Evolutionary conservation across 73 alveolate genomes (phyloP).

Genomic region (Durusdinium trenchii): DNA sequence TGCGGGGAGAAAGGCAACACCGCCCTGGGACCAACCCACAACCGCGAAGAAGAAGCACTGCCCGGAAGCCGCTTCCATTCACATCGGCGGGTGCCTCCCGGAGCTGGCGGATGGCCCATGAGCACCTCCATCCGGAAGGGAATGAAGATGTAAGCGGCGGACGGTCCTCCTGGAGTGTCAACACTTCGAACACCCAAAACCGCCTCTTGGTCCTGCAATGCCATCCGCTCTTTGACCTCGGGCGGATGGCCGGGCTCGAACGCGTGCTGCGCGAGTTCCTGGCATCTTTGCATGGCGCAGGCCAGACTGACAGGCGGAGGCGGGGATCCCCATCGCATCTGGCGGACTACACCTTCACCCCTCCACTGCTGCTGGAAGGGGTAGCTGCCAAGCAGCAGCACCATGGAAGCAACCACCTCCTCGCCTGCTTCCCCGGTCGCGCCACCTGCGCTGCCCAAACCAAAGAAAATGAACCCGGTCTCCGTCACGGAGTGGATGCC

Average conservation of each 20-base stretch:
- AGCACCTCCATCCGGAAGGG: slow-evolving; percentile 75
- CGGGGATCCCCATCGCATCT: slow-evolving; percentile 86
- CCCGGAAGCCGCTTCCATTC: slow-evolving; percentile 34
- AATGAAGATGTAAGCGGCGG: slow-evolving; percentile 72
- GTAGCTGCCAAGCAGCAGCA: slow-evolving; percentile 84
- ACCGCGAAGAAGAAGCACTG: slow-evolving; percentile 14
- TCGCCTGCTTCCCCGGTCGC: slow-evolving; percentile 71
- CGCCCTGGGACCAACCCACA: slow-evolving; percentile 70
- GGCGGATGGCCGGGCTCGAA: not conserved
- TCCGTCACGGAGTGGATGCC: slow-evolving; percentile 80
- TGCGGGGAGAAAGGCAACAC: slow-evolving; percentile 56
- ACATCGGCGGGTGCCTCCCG: slow-evolving; percentile 71
- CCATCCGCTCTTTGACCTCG: slow-evolving; percentile 17
- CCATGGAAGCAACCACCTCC: slow-evolving; percentile 81
- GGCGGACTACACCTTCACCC: slow-evolving; percentile 63
- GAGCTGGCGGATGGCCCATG: slow-evolving; percentile 86
- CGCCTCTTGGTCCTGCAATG: slow-evolving; percentile 60
- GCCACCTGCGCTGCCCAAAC: slow-evolving; percentile 80
- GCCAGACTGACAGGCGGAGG: slow-evolving; percentile 83
- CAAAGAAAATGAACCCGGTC: slow-evolving; percentile 74
- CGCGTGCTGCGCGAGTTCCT: slow-evolving; percentile 22
- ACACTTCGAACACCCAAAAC: slow-evolving; percentile 28
- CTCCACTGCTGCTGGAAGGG: slow-evolving; percentile 95
- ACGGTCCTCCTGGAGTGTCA: slow-evolving; percentile 52
- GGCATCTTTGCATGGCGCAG: slow-evolving; percentile 79